phyloP scores from a whole-genome alignment of 202 grass and related monocot species.

The Bolboschoenoplectus hybrid region DNA sequence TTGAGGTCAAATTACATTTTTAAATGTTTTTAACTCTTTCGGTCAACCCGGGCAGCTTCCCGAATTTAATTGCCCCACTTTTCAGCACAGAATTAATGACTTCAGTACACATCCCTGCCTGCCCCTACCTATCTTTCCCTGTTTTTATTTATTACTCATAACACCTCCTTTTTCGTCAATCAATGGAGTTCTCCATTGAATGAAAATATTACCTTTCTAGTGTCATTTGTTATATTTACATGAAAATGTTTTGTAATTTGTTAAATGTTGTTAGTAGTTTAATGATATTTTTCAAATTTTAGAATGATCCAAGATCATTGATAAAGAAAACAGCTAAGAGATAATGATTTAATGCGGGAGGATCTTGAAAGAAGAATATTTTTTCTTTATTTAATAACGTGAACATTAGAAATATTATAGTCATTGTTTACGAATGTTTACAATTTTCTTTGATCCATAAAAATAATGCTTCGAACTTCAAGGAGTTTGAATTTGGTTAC shows the following conservation, averaged over 20 bases:
- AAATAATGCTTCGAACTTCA: no score
- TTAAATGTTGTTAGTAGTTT: no score
- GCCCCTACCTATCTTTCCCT: neutral
- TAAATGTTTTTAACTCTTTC: slow-evolving; percentile 9
- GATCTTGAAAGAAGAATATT: no score
- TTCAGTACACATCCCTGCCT: slow-evolving; percentile 3
- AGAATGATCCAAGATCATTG: neutral
- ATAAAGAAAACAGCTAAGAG: no score
- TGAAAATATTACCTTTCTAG: neutral
- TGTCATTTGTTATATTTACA: neutral
- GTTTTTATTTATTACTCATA: neutral
- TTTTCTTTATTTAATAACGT: no score
- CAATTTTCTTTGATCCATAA: no score
- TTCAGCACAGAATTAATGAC: slow-evolving; percentile 26
- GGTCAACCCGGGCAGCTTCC: slow-evolving; percentile 30
- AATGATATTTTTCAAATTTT: no score
- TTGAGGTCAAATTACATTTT: slow-evolving; percentile 28
- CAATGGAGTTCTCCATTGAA: neutral
- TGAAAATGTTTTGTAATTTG: neutral
- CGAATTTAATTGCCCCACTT: slow-evolving; percentile 27
- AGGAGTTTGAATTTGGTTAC: no score
- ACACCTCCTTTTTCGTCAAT: neutral
- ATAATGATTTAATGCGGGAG: no score
- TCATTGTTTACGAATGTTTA: no score
- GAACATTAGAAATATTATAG: no score